Evolutionary conservation across 2,329 filamentous ascomycete genomes (phyloP).

Genomic region (Magnaporthiopsis incrustans): DNA sequence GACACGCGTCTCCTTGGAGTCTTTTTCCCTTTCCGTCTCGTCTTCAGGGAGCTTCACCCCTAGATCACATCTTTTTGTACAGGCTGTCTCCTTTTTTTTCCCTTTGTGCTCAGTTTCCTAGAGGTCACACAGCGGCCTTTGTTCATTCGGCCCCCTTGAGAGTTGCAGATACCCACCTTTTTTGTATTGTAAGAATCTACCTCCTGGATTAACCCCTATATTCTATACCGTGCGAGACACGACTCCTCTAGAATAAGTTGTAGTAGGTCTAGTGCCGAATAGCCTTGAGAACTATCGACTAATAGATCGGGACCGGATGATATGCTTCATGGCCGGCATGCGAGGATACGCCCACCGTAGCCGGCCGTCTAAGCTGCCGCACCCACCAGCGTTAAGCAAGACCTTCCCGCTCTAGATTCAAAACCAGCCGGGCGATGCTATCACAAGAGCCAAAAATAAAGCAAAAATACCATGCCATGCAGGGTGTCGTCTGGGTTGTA

Average conservation of each 20-base stretch:
- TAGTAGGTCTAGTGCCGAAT: neutral
- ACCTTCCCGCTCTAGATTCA: neutral
- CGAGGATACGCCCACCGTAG: neutral
- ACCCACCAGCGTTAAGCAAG: neutral
- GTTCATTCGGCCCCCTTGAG: too few species aligned
- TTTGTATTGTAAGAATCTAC: neutral
- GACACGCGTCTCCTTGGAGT: neutral
- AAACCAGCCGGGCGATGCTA: neutral
- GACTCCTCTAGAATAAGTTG: neutral
- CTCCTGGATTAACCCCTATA: neutral
- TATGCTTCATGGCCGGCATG: neutral
- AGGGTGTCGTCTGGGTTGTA: neutral
- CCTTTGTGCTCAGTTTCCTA: too few species aligned
- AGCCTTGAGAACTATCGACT: neutral
- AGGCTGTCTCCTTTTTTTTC: neutral
- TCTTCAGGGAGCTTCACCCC: too few species aligned
- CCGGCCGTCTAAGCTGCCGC: neutral
- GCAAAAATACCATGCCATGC: neutral
- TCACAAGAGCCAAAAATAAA: neutral
- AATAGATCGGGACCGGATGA: too few species aligned
- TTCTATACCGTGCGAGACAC: neutral
- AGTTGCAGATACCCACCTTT: constrained; percentile 1
- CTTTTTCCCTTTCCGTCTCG: neutral
- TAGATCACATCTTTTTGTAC: too few species aligned
- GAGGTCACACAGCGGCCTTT: too few species aligned